Evolutionary conservation across 352 stramenopile genomes (phyloP).

Genomic region (Pythium guiyangense): DNA sequence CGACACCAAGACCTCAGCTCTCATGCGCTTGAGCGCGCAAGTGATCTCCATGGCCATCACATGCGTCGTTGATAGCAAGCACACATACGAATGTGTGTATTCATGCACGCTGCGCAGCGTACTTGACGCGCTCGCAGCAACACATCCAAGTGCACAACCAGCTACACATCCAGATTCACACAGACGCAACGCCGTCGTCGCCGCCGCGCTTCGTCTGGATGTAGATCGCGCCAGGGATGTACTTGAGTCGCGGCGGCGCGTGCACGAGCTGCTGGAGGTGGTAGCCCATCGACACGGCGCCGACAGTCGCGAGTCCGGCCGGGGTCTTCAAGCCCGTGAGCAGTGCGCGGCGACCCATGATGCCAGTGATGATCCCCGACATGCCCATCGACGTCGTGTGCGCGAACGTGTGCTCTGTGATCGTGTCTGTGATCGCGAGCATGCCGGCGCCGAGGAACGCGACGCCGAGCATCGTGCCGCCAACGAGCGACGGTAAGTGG

Average conservation of each 20-base stretch:
- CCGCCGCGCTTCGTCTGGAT: not conserved
- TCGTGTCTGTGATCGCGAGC: constrained; percentile 63
- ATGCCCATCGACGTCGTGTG: constrained; percentile 66
- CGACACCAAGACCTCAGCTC: too few relatives aligned
- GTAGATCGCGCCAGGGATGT: constrained; percentile 34
- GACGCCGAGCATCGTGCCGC: constrained; percentile 54
- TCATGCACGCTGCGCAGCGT: too few relatives aligned
- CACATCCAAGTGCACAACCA: constrained; percentile 1
- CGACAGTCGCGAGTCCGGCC: constrained; percentile 36
- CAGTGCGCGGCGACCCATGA: constrained; percentile 50
- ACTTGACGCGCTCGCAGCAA: not conserved
- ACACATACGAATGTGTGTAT: too few relatives aligned
- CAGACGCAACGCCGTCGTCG: constrained; percentile 10
- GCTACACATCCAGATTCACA: too few relatives aligned
- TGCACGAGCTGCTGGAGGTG: constrained; percentile 64
- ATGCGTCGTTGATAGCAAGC: too few relatives aligned
- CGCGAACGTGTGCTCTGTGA: constrained; percentile 66
- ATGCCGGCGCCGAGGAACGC: constrained; percentile 62
- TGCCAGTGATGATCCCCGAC: constrained; percentile 56
- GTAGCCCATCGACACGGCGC: constrained; percentile 60
- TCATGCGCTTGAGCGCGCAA: too few relatives aligned
- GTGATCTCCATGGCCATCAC: too few relatives aligned
- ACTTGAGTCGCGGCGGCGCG: constrained; percentile 47
- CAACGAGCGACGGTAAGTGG: constrained; percentile 62
- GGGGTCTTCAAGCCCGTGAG: constrained; percentile 39